These are phyloP conservation scores for Cytospora chrysosperma DNA, from an alignment of 2,329 filamentous ascomycete genomes.

Conservation along the genomic window DNA sequence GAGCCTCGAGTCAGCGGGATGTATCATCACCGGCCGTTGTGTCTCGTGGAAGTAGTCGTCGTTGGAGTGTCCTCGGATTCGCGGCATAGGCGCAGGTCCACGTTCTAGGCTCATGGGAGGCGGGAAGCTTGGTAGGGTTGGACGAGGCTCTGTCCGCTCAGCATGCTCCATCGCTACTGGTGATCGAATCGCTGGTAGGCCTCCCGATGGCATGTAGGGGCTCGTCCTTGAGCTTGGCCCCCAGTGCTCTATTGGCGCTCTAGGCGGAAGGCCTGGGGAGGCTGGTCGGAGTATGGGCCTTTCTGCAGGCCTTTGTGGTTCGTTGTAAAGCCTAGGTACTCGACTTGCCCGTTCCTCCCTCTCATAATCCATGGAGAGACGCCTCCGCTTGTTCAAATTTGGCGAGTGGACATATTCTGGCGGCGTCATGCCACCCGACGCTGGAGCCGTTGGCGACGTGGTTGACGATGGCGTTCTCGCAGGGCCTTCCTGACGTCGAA, in stretches of 20 bases:
- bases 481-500: constrained; percentile 34
- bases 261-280: constrained; percentile 36
- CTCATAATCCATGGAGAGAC: constrained; percentile 43
- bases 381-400: constrained; percentile 47
- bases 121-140: constrained; percentile 43
- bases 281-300: constrained; percentile 33
- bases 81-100: constrained; percentile 31
- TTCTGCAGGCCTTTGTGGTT: constrained; percentile 32
- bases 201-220: constrained; percentile 34
- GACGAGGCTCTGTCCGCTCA: constrained; percentile 38
- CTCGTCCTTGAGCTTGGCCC: constrained; percentile 34
- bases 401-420: constrained; percentile 53
- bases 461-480: constrained; percentile 35
- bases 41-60: constrained; percentile 38
- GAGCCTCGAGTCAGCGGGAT: constrained; percentile 30
- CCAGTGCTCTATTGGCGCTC: constrained; percentile 38
- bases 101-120: constrained; percentile 39
- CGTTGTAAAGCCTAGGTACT: constrained; percentile 47
- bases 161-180: constrained; percentile 34
- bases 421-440: constrained; percentile 35
- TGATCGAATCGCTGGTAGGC: constrained; percentile 33
- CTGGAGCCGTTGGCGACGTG: constrained; percentile 36
- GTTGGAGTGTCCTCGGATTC: constrained; percentile 34
- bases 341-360: constrained; percentile 43
- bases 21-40: constrained; percentile 31